phyloP scores from a whole-genome alignment of 225 moss, liverwort and hornwort genomes.

The Rhytidiadelphus loreus region DNA sequence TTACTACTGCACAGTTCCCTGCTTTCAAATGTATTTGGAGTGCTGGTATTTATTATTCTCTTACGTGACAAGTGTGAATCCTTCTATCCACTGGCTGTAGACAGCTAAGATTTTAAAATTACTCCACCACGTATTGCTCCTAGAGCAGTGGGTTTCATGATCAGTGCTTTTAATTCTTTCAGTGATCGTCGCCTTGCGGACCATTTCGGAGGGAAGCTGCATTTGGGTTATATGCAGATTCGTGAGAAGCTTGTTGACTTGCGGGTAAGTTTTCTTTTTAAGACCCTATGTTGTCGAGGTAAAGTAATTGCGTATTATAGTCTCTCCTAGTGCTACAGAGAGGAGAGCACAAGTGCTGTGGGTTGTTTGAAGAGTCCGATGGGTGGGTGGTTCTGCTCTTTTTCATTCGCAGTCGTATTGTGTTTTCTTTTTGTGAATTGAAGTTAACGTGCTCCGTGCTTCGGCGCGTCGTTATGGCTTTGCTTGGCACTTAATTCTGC shows the following conservation, averaged over 20 bases:
- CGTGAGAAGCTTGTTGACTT: constrained; percentile 94
- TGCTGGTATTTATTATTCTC: not conserved
- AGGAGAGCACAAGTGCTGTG: not conserved
- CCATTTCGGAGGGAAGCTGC: constrained; percentile 99
- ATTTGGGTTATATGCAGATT: constrained; percentile 98
- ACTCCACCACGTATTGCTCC: not conserved
- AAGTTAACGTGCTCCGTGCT: not conserved
- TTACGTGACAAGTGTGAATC: not conserved
- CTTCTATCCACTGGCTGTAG: not conserved
- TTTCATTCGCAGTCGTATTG: not conserved
- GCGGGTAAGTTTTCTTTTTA: constrained; percentile 22
- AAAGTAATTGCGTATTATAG: not conserved
- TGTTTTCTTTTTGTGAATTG: not conserved
- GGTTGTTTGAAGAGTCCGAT: not conserved
- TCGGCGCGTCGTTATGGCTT: not conserved
- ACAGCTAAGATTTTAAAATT: not conserved
- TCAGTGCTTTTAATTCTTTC: constrained; percentile 18
- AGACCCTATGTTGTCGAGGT: not conserved
- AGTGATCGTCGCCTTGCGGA: constrained; percentile 97
- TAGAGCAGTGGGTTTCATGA: constrained; percentile 11
- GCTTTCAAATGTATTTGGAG: not conserved
- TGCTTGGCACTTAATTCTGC: not conserved
- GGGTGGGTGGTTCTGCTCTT: not conserved
- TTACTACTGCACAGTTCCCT: not conserved
- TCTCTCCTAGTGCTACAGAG: not conserved